Base-by-base conservation (phyloP, 306 rosid species). In the Lablab purpureus region DNA sequence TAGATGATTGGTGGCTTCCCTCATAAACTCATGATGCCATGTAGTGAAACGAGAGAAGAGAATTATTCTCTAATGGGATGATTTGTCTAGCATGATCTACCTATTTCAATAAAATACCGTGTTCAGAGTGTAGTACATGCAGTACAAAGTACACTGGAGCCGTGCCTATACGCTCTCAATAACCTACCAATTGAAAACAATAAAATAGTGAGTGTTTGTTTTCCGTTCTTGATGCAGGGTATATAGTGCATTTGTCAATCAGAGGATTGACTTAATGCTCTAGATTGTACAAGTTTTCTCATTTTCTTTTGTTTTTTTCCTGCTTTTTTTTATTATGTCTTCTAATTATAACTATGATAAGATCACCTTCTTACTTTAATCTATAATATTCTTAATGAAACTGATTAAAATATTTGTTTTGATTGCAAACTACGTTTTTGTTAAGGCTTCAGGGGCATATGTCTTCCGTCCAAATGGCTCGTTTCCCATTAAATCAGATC, bases 361-460 rank as follows among this genome's bases (percentile, higher is more conserved):
- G 34, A 17, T 40, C 58, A 60, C 64, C 18, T 22, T 40, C 55
- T 46, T 65, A 50, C 40, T 80, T 75, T 30, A 52, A 41, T 63
- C 56, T 17, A 41, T 59, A 40, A 9, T n/a, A 19, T 63, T 75
- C 59, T 71, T 34, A 74, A 70, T 63, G 14, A 67, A 34, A 34
- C 47, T 50, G 50, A 32, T 46, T 17, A 58, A 49, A 73, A 81
- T 51, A 52, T 77, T 50, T 59, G 22, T 65, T 75, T 27, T 63
- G 36, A 76, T 79, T 49, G 68, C 41, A 17, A 28, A 56, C 73
- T 67, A 25, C 28, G 6, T 46, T 49, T 73, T 37, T 54, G 41
- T 58, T 28, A 65, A 82, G 89, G 87, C 91, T 71, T 88, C 91
- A 15, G 91, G 91, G 66, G 91, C 91, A 45, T 85, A 88, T 11